phyloP scores from a whole-genome alignment of 2,329 filamentous ascomycete genomes.

The Aureobasidium sp. region DNA sequence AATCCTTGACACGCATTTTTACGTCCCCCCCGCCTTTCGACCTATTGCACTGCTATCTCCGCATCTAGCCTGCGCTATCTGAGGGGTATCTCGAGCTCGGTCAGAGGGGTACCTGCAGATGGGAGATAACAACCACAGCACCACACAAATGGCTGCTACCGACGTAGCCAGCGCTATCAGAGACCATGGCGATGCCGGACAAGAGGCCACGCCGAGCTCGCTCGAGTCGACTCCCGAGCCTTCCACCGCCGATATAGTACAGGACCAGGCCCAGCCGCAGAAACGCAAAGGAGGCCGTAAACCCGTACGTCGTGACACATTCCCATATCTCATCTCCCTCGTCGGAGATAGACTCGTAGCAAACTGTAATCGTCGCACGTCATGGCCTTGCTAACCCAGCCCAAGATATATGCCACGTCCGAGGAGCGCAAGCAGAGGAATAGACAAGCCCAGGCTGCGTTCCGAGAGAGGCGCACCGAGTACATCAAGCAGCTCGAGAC shows the following conservation, averaged over 20 bases:
- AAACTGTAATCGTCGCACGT: conserved; percentile 8
- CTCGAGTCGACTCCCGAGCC: conserved; percentile 44
- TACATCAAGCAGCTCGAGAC: conserved; percentile 99
- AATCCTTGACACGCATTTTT: conserved; percentile 18
- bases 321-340: not conserved
- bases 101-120: conserved; percentile 42
- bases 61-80: conserved; percentile 13
- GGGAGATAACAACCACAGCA: conserved; percentile 36
- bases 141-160: conserved; percentile 33
- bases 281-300: conserved; percentile 98
- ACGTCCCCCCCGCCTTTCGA: conserved; percentile 14
- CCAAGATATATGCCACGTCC: conserved; percentile 93
- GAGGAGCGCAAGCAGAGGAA: conserved; percentile 98
- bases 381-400: conserved; percentile 33
- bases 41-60: conserved; percentile 16
- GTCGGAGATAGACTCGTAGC: conserved; percentile 12
- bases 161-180: conserved; percentile 28
- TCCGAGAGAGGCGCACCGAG: conserved; percentile 91
- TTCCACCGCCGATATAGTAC: conserved; percentile 31
- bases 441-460: conserved; percentile 92
- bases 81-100: conserved; percentile 16
- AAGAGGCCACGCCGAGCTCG: conserved; percentile 42
- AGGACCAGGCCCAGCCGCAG: conserved; percentile 48
- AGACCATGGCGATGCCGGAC: conserved; percentile 38
- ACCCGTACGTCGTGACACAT: conserved; percentile 58